Conservation (phyloP, 2,329 filamentous ascomycete genomes). For the Septoria linicola region DNA sequence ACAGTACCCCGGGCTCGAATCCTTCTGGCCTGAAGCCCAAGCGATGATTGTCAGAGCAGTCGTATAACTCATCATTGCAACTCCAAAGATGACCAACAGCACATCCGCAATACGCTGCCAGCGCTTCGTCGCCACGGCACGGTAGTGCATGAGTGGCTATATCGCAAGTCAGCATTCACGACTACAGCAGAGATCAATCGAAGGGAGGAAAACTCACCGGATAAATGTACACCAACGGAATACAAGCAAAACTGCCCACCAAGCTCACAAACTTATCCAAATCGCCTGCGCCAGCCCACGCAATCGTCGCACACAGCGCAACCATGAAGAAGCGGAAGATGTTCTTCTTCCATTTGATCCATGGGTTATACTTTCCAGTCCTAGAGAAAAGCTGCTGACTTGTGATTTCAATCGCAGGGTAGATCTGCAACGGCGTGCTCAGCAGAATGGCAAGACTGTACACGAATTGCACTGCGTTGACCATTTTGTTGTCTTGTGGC, state of each 20-base stretch:
- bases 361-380: conserved; percentile 96
- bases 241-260: conserved; percentile 96
- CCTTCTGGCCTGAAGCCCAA: conserved; percentile 65
- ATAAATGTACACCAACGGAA: conserved; percentile 95
- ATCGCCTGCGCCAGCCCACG: conserved; percentile 88
- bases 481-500: conserved; percentile 90
- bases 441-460: conserved; percentile 98
- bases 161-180: conserved; percentile 8
- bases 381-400: conserved; percentile 91
- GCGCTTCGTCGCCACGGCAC: conserved; percentile 68
- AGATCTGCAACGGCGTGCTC: conserved; percentile 93
- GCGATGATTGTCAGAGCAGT: conserved; percentile 81
- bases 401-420: conserved; percentile 94
- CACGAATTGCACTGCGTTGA: conserved; percentile 93
- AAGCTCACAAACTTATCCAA: conserved; percentile 96
- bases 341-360: conserved; percentile 99
- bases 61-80: conserved; percentile 88
- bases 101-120: conserved; percentile 72
- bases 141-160: conserved; percentile 86
- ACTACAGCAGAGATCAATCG: neutral
- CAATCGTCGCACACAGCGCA: conserved; percentile 77
- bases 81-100: conserved; percentile 73
- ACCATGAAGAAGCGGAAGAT: conserved; percentile 92
- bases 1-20: conserved; percentile 62
- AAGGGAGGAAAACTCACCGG: conserved; percentile 64